Evolutionary conservation across 139 green algal genomes (phyloP), one percentile per base, ranked within the genome.

Genomic region (Coelastrella sp.): DNA sequence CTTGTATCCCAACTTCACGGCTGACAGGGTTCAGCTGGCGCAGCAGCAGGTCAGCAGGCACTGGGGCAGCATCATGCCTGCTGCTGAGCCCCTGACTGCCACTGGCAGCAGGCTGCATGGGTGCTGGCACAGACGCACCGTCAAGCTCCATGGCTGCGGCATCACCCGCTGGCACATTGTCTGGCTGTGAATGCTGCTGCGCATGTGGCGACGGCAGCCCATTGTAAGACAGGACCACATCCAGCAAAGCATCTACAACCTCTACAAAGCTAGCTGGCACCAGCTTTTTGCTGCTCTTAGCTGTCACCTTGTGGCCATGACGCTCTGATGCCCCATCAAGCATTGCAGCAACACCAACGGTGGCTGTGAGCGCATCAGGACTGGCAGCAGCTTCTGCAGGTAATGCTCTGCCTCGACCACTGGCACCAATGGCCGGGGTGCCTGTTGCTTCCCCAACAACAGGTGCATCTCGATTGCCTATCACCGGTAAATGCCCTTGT

Each of bases 171-270:
- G 63, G 13, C 30, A 21, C 30, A 27, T 27, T 64, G 21, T 5
- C 37, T 19, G 23, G 35, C 35, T n/a, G 53, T n/a, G 21, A 48
- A 30, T 48, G 75, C 51, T 64, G 40, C 63, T 37, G 25, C 3
- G 23, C 17, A 7, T 75, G 27, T 40, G 30, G 15, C n/a, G 62
- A 13, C 0, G 41, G 21, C 4, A 75, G 50, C 0, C 81, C 90
- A 41, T 90, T 86, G 81, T 94, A 96, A 41, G 86, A 67, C 78
- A 95, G 82, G n/a, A 96, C 75, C 2, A 95, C 87, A 6, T 97
- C 93, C 72, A 97, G 81, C 43, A 98, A 91, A 60, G 86, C 81
- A 77, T 98, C 93, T 21, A 98, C 90, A 4, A 98, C 91, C 50
- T 96, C 94, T 27, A 95, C 89, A 87, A 97, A 96, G 80, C 69